A percentile compares a stretch with the other conserved stretches of the same genome.
These are phyloP conservation scores for Psilocybe cyanescens DNA, from an alignment of 768 basidiomycete genomes.

Conservation along the genomic window DNA sequence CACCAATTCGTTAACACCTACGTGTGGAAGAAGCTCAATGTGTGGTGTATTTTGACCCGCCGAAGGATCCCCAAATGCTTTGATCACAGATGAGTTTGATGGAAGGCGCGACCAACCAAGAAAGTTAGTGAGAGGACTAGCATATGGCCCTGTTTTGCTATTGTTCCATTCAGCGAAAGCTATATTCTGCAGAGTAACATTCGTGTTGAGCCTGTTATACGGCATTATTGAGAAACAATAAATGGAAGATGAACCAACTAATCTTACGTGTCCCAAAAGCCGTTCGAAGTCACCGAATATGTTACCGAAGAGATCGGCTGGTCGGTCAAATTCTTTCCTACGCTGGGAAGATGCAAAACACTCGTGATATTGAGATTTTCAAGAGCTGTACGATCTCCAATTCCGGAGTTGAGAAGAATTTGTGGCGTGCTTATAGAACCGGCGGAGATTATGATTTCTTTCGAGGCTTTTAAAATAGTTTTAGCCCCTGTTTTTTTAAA, in stretches of 20 bases:
- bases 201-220: conserved; percentile 20
- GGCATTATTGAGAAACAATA: not conserved
- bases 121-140: not conserved
- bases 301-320: conserved; percentile 29
- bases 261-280: not conserved
- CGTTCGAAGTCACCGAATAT: conserved; percentile 29
- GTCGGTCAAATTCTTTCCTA: conserved; percentile 41
- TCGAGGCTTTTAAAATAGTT: conserved; percentile 36
- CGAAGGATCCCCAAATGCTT: not conserved
- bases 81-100: not conserved
- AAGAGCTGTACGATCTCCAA: conserved; percentile 32
- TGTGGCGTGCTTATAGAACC: conserved; percentile 41
- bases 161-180: conserved; percentile 26
- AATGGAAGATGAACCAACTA: not conserved
- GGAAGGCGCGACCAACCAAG: not conserved
- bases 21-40: not conserved
- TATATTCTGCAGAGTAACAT: conserved; percentile 25
- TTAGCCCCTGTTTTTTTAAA: not conserved
- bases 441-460: conserved; percentile 56
- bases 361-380: conserved; percentile 26
- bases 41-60: conserved; percentile 1
- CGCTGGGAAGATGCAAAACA: conserved; percentile 35
- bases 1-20: not conserved
- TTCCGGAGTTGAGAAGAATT: conserved; percentile 39
- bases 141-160: conserved; percentile 4